Conservation (phyloP, 2,329 filamentous ascomycete genomes). For the Fusarium nodosum region DNA sequence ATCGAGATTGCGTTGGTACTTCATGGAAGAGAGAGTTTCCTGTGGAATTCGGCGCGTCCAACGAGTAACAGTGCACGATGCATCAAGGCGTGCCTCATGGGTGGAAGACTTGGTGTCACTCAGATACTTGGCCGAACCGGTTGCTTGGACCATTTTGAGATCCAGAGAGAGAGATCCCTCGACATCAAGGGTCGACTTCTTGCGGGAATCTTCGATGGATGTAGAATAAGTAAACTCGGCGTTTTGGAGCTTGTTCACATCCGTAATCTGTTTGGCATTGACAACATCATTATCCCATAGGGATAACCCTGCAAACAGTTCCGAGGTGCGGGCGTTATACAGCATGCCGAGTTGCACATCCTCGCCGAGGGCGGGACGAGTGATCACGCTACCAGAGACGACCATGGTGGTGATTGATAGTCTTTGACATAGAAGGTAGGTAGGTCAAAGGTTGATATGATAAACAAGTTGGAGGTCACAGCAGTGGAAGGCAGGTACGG, state of each 20-base stretch:
- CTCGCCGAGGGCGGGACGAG: not conserved
- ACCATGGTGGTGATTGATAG: slow-evolving; percentile 1
- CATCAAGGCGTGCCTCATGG: slow-evolving; percentile 8
- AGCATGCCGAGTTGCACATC: slow-evolving; percentile 10
- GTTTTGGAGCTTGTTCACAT: slow-evolving; percentile 8
- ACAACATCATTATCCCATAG: slow-evolving; percentile 6
- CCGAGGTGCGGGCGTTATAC: slow-evolving; percentile 8
- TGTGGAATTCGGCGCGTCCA: slow-evolving; percentile 9
- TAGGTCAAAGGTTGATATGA: too few relatives aligned
- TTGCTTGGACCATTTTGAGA: slow-evolving; percentile 8
- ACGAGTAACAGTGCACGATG: slow-evolving; percentile 9
- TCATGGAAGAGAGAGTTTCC: slow-evolving; percentile 12
- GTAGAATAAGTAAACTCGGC: slow-evolving; percentile 12
- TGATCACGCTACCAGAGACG: slow-evolving; percentile 7
- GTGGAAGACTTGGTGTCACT: slow-evolving; percentile 9
- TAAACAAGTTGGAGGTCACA: too few relatives aligned
- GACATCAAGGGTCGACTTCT: slow-evolving; percentile 6
- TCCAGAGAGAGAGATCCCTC: slow-evolving; percentile 7
- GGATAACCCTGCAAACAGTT: slow-evolving; percentile 7
- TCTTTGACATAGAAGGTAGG: too few relatives aligned
- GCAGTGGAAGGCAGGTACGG: too few relatives aligned
- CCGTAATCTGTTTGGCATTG: not conserved
- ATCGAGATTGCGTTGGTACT: slow-evolving; percentile 1
- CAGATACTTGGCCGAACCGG: slow-evolving; percentile 9
- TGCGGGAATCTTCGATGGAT: slow-evolving; percentile 10